Base-by-base conservation (phyloP, 306 rosid genomes). In the Cicer yamashitae region DNA sequence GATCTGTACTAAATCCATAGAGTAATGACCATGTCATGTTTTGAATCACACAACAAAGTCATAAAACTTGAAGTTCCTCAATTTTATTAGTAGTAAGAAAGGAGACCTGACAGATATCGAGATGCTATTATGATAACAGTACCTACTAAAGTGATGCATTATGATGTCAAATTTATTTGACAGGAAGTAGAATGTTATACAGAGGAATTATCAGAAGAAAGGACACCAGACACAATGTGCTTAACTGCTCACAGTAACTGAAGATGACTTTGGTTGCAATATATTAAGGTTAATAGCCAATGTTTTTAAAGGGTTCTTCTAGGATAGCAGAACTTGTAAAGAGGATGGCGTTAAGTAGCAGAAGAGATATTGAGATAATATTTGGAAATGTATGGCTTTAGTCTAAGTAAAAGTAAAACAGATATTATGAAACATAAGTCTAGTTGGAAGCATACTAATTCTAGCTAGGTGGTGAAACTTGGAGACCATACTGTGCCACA, bases 61-160 rank as follows among this genome's bases (percentile, higher is more conserved):
- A 34, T 39, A 60, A 65, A 58, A 47, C 4, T 18, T 51, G 38
- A 58, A 59, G 34, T 40, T 48, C 47, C 60, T 47, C 40, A 7
- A 15, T 11, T 63, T 40, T 64, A 51, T 39, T 5, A 20, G 79
- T 43, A 17, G 15, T 25, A 8, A 41, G 75, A 77, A 61, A 59
- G 56, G 46, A 68, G 37, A 52, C 12, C 34, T 15, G 63, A 52
- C 48, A 38, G 8, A 51, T 73, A 30, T 73, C 25, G 9, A 58
- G 20, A 59, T 17, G 46, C 73, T 53, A 30, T 30, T 30, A 30
- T 30, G 37, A 30, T 30, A 6, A 76, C 38, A 25, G 9, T 58
- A 41, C 67, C 46, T 9, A 6, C 64, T 10, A 10, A 50, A 64
- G 45, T 22, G 62, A 63, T 50, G 18, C 34, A 47, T 39, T 41